Evolutionary conservation across 2,329 filamentous ascomycete genomes (phyloP), one percentile per base, ranked within the genome.

Genomic region (Pestalotiopsis sp.): DNA sequence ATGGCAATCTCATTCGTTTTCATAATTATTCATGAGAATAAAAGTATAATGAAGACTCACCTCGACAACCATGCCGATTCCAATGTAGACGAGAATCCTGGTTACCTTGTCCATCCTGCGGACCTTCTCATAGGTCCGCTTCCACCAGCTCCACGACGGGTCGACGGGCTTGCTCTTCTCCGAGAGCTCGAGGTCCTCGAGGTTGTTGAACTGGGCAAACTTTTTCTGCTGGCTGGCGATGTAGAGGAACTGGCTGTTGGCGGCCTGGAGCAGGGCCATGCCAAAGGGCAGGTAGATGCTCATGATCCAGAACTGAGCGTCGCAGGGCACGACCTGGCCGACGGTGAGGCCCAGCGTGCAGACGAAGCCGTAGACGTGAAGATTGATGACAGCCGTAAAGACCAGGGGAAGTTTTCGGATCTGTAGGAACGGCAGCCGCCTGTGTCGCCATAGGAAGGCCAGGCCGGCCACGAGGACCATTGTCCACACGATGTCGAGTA

Each of bases 281-380:
- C 90, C 90, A 62, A 89, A 85, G 12, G 90, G 90, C 3, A 92
- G 81, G 76, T 88, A 90, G 67, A 89, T 82, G 70, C 87, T 86
- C 90, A 92, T 92, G 77, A 90, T 84, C 88, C 89, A 92, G 76
- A 84, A 92, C 77, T 91, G 87, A 17, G 82, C 82, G 23, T 84
- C 80, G 66, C 87, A 87, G 0, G 88, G 86, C n/a, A 81, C 74
- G 11, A 80, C 66, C 36, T 79, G 66, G 17, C 65, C 65, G 63
- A 66, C 39, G n/a, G 63, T 66, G 45, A 56, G 49, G 63, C 63
- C 41, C 41, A 80, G 66, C 67, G 81, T 78, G 25, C 79, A 72
- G 2, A 72, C 70, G 27, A 72, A 49, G 27, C 65, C 70, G 62
- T 73, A 76, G 11, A 70, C 52, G 31, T 76, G 74, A 11, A 76